A percentile compares a stretch with the other conserved stretches of the same genome.
phyloP scores from a whole-genome alignment of 768 basidiomycete species.

The Lactarius quietus region DNA sequence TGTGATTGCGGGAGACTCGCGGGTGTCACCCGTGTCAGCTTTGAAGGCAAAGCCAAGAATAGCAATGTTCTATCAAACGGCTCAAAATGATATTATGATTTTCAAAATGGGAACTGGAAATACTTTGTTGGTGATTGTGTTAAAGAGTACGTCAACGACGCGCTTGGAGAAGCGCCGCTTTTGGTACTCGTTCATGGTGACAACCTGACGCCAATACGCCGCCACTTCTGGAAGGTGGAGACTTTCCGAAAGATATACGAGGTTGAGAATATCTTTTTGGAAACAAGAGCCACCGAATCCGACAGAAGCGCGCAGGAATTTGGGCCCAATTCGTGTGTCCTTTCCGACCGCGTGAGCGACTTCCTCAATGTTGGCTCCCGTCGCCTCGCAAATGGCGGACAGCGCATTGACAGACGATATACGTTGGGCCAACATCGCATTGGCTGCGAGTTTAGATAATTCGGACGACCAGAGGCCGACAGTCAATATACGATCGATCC shows the following conservation, averaged over 20 bases:
- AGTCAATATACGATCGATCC: slow-evolving; percentile 75
- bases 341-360: slow-evolving; percentile 92
- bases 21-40: slow-evolving; percentile 98
- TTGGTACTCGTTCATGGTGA: slow-evolving; percentile 98
- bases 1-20: slow-evolving; percentile 94
- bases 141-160: slow-evolving; percentile 97
- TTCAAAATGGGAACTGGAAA: slow-evolving; percentile 22
- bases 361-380: slow-evolving; percentile 98
- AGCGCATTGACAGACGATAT: slow-evolving; percentile 98
- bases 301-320: slow-evolving; percentile 92
- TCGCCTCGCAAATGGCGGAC: slow-evolving; percentile 97
- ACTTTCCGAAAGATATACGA: slow-evolving; percentile 95
- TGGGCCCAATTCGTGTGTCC: slow-evolving; percentile 89
- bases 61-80: slow-evolving; percentile 66
- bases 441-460: slow-evolving; percentile 96
- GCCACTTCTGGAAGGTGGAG: slow-evolving; percentile 95
- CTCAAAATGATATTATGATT: neutral
- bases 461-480: slow-evolving; percentile 99
- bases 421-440: slow-evolving; percentile 98
- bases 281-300: slow-evolving; percentile 99
- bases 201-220: slow-evolving; percentile 95
- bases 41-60: slow-evolving; percentile 99
- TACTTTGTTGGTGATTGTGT: slow-evolving; percentile 94
- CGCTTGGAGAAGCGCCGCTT: slow-evolving; percentile 93
- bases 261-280: slow-evolving; percentile 99